A percentile compares a stretch with the other conserved stretches of the same genome.
Conservation (phyloP, 208 protist species). For the Tritrichomonas musculus region DNA sequence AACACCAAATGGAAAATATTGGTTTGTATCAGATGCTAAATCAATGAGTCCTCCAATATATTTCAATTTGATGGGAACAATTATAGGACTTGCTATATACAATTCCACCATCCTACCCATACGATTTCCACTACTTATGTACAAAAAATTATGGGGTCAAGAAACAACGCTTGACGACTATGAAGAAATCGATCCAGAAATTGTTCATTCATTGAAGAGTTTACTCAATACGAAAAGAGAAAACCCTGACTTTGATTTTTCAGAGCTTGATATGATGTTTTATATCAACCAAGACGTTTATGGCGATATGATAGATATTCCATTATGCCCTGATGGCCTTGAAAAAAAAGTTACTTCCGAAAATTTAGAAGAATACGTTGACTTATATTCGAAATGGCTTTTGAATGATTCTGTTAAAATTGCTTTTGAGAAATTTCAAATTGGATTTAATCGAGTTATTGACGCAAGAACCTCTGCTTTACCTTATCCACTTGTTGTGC, state of each 20-base stretch:
- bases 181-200: conserved; percentile 38
- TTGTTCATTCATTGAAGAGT: not conserved
- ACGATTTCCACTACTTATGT: conserved; percentile 63
- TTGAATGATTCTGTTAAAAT: not conserved
- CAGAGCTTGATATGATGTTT: not conserved
- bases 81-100: conserved; percentile 78
- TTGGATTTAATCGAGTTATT: not conserved
- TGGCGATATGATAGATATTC: not conserved
- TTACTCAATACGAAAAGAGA: conserved; percentile 23
- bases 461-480: not conserved
- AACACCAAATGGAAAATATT: conserved; percentile 58
- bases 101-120: conserved; percentile 78
- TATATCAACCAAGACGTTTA: conserved; percentile 37
- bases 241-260: not conserved
- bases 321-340: conserved; percentile 36
- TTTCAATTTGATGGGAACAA: conserved; percentile 45
- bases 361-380: conserved; percentile 49
- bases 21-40: conserved; percentile 65
- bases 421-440: not conserved
- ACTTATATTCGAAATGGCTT: not conserved
- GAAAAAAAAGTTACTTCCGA: conserved; percentile 42
- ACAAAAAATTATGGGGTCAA: conserved; percentile 36
- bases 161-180: conserved; percentile 26
- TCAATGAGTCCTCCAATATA: conserved; percentile 33
- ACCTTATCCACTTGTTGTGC: too few species aligned